These are phyloP conservation scores for Aspergillus clavatus DNA, from an alignment of 2,329 filamentous ascomycete species.

Conservation along the genomic window DNA sequence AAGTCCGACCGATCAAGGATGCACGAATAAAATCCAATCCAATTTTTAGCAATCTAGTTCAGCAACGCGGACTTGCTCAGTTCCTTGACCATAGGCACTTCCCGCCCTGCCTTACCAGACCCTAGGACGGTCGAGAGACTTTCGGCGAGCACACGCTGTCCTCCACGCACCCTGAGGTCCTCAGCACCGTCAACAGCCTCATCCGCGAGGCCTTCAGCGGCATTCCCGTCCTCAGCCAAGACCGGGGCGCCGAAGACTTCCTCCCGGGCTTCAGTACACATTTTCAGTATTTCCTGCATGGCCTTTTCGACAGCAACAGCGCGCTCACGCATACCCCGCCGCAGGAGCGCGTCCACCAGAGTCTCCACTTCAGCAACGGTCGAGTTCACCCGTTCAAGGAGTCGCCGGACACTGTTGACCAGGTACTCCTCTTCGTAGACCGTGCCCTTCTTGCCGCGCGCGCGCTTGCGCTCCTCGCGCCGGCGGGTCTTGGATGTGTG, in stretches of 20 bases:
- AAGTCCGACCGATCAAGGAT: neutral
- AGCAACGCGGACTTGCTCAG: conserved; percentile 40
- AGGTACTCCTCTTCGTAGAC: conserved; percentile 98
- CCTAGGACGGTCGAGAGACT: conserved; percentile 34
- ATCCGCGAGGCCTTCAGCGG: neutral
- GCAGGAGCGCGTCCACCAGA: conserved; percentile 70
- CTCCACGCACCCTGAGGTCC: conserved; percentile 17
- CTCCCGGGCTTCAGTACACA: conserved; percentile 60
- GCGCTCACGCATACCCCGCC: conserved; percentile 81
- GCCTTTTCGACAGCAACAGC: conserved; percentile 71
- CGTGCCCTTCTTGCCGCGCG: conserved; percentile 89
- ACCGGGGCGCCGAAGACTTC: conserved; percentile 60
- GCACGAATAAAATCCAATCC: neutral
- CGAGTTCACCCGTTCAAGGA: conserved; percentile 76
- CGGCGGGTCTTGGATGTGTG: conserved; percentile 83
- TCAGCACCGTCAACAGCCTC: conserved; percentile 12
- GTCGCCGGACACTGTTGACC: conserved; percentile 74
- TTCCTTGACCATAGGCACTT: conserved; percentile 50
- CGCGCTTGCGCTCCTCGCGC: conserved; percentile 90
- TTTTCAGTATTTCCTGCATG: conserved; percentile 67
- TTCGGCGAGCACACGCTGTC: conserved; percentile 39
- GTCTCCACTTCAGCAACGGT: conserved; percentile 67
- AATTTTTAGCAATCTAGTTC: conserved; percentile 13
- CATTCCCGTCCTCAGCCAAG: conserved; percentile 23
- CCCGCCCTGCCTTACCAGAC: conserved; percentile 34